Evolutionary conservation across 345 rosid species (phyloP).

Genomic region (Salix arbutifolia): DNA sequence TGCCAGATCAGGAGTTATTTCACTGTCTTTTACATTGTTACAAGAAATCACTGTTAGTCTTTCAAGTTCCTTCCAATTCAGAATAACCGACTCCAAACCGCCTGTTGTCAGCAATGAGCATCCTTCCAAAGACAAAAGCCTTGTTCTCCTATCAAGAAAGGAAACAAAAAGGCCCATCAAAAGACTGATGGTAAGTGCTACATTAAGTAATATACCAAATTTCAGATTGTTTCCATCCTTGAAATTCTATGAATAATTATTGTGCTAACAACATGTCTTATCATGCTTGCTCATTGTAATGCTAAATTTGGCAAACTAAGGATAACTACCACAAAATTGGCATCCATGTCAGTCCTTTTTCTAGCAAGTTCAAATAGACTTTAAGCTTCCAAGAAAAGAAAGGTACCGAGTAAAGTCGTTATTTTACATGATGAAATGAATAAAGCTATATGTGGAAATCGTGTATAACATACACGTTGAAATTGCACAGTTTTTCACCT

Average conservation of each 20-base stretch:
- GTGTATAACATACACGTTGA: neutral
- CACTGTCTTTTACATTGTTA: conserved; percentile 68
- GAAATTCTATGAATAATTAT: neutral
- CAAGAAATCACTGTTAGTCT: conserved; percentile 62
- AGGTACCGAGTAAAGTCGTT: neutral
- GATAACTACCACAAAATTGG: neutral
- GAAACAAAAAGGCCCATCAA: neutral
- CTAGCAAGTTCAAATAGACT: neutral
- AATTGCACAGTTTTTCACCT: neutral
- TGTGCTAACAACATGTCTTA: neutral
- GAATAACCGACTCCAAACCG: conserved; percentile 67
- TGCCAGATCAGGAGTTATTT: conserved; percentile 64
- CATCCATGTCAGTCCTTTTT: neutral
- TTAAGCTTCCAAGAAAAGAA: neutral
- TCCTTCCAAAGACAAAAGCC: conserved; percentile 66
- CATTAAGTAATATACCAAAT: neutral
- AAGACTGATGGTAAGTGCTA: no score
- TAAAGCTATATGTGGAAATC: neutral
- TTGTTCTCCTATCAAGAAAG: conserved; percentile 57
- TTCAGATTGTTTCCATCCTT: neutral
- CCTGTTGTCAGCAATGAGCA: conserved; percentile 75
- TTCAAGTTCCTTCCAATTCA: conserved; percentile 70
- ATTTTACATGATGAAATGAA: neutral
- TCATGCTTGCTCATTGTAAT: neutral
- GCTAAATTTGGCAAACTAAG: neutral